phyloP scores from a whole-genome alignment of 495 filamentous ascomycete genomes.

The Talaromyces liani region DNA sequence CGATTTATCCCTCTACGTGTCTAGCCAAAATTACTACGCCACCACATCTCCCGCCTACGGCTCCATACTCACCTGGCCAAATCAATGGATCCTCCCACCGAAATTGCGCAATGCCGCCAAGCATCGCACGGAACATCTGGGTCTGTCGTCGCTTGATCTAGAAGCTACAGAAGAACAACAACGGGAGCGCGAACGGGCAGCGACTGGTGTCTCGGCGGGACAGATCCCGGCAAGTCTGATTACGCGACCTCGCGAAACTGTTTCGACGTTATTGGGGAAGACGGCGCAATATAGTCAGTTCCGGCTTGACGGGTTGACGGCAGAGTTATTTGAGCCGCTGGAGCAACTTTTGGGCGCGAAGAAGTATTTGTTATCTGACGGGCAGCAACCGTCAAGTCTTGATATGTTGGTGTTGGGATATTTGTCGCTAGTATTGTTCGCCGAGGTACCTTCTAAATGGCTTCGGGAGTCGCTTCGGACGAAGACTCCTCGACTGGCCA shows the following conservation, averaged over 20 bases:
- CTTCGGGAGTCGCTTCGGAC: conserved; percentile 53
- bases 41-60: conserved; percentile 70
- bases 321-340: conserved; percentile 61
- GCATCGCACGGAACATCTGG: conserved; percentile 63
- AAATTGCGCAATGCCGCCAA: conserved; percentile 59
- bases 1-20: conserved; percentile 81
- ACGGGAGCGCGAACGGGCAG: conserved; percentile 34
- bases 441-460: conserved; percentile 65
- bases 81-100: conserved; percentile 72
- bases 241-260: conserved; percentile 30
- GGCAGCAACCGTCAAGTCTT: conserved; percentile 45
- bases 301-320: conserved; percentile 59
- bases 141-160: conserved; percentile 59
- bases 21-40: conserved; percentile 70
- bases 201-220: conserved; percentile 29
- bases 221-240: conserved; percentile 38
- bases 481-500: conserved; percentile 45
- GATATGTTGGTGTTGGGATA: conserved; percentile 77
- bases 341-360: conserved; percentile 53
- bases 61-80: conserved; percentile 69
- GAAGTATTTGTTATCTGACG: conserved; percentile 43
- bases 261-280: conserved; percentile 31
- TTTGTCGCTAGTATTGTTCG: conserved; percentile 62
- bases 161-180: conserved; percentile 38
- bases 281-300: conserved; percentile 47